phyloP scores from a whole-genome alignment of 352 stramenopile genomes.

The Peronospora destructor region DNA sequence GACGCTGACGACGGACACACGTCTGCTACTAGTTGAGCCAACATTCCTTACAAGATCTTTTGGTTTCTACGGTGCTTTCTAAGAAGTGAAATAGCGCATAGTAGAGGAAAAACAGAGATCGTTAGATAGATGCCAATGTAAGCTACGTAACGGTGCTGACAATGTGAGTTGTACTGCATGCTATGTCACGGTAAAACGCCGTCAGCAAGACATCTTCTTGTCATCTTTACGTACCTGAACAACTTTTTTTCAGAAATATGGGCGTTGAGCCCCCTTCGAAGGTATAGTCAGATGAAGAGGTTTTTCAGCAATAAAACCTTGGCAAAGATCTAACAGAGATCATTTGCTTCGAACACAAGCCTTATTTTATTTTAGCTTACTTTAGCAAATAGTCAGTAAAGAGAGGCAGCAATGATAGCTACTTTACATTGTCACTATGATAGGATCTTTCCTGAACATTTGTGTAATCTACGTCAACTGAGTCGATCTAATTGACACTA shows the following conservation, averaged over 20 bases:
- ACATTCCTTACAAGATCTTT: constrained; percentile 1
- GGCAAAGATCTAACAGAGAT: constrained; percentile 14
- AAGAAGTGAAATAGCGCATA: neutral
- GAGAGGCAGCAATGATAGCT: neutral
- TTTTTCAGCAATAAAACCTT: constrained; percentile 25
- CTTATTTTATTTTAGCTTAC: neutral
- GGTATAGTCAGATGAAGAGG: constrained; percentile 11
- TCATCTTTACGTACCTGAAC: constrained; percentile 18
- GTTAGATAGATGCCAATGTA: constrained; percentile 12
- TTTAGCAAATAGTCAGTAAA: neutral
- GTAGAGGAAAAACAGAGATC: neutral
- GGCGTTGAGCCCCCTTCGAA: constrained; percentile 11
- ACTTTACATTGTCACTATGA: neutral
- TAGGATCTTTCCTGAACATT: neutral
- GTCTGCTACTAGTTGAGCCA: constrained; percentile 80
- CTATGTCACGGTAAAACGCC: neutral
- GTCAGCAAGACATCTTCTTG: neutral
- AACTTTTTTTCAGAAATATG: constrained; percentile 13
- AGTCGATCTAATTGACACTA: too few species aligned
- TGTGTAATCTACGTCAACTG: neutral
- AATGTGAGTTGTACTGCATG: neutral
- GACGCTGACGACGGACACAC: constrained; percentile 95
- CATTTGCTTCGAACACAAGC: constrained; percentile 5
- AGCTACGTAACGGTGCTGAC: neutral
- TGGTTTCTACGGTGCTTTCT: constrained; percentile 16